These are phyloP conservation scores for Aspergillus floridensis DNA, from an alignment of 2,329 filamentous ascomycete genomes.

Conservation along the genomic window DNA sequence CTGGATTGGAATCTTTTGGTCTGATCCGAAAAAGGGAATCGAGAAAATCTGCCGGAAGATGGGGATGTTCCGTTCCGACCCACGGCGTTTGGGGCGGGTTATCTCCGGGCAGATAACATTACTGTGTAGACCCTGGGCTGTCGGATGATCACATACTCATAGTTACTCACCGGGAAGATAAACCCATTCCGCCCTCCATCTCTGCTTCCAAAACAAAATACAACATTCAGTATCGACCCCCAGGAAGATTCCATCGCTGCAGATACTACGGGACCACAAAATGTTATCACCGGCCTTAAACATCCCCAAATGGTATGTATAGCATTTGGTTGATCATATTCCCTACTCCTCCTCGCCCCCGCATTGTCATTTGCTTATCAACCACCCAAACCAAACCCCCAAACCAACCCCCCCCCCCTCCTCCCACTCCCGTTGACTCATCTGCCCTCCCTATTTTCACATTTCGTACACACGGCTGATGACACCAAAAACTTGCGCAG, in stretches of 20 bases:
- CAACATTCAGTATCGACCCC: neutral
- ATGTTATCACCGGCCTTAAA: constrained; percentile 44
- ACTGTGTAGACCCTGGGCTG: neutral
- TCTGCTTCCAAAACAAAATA: neutral
- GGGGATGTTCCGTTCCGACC: constrained; percentile 28
- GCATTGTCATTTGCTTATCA: neutral
- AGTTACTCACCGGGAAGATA: neutral
- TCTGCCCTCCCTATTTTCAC: neutral
- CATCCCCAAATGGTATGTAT: constrained; percentile 45
- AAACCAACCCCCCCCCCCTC: too few relatives aligned
- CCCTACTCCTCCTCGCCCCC: neutral
- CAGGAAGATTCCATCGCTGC: neutral
- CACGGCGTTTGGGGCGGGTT: constrained; percentile 26
- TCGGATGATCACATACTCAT: constrained; percentile 4
- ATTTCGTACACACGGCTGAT: neutral
- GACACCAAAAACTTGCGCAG: constrained; percentile 45
- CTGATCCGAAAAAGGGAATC: constrained; percentile 20
- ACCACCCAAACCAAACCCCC: neutral
- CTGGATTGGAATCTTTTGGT: neutral
- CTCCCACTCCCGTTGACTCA: constrained; percentile 12
- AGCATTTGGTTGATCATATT: too few relatives aligned
- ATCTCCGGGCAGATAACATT: constrained; percentile 23
- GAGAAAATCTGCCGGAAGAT: constrained; percentile 33
- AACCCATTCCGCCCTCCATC: neutral
- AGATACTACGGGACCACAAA: neutral